These are phyloP conservation scores for Rhizophagus sp. DNA, from an alignment of 192 early-diverging fungal genomes.

Conservation along the genomic window DNA sequence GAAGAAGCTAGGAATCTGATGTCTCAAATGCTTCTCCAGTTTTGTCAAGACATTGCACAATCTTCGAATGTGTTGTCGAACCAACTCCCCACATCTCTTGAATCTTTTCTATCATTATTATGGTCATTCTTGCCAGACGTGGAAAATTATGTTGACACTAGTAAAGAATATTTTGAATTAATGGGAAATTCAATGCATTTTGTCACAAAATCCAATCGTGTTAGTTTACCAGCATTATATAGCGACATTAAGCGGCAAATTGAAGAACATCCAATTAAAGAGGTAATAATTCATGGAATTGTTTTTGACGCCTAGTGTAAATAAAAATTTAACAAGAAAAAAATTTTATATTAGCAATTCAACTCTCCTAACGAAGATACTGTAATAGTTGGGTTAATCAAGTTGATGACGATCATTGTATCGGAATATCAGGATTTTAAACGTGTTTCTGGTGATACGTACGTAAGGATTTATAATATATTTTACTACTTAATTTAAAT, in stretches of 20 bases:
- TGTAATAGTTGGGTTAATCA: slow-evolving; percentile 44
- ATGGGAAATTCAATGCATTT: slow-evolving; percentile 23
- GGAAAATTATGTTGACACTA: slow-evolving; percentile 30
- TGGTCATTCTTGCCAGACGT: slow-evolving; percentile 27
- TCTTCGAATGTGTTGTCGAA: background rate
- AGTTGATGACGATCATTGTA: slow-evolving; percentile 41
- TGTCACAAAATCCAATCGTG: background rate
- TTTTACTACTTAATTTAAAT: background rate
- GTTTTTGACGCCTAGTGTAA: background rate
- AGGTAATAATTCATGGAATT: background rate
- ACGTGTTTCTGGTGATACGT: slow-evolving; percentile 17
- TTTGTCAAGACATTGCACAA: slow-evolving; percentile 22
- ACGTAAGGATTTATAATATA: slow-evolving; percentile 26
- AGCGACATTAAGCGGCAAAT: slow-evolving; percentile 17
- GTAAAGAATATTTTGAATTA: slow-evolving; percentile 32
- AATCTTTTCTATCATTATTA: slow-evolving; percentile 14
- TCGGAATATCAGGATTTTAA: slow-evolving; percentile 33
- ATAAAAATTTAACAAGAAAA: too few species aligned
- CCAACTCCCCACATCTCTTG: slow-evolving; percentile 14
- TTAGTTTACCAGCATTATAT: slow-evolving; percentile 6
- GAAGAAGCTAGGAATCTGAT: slow-evolving; percentile 27
- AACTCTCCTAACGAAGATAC: slow-evolving; percentile 41
- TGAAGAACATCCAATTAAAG: slow-evolving; percentile 28
- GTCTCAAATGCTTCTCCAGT: slow-evolving; percentile 15
- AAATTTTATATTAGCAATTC: slow-evolving; percentile 31